Base-by-base conservation (phyloP, 306 rosid genomes). In the Styphnolobium japonicum region DNA sequence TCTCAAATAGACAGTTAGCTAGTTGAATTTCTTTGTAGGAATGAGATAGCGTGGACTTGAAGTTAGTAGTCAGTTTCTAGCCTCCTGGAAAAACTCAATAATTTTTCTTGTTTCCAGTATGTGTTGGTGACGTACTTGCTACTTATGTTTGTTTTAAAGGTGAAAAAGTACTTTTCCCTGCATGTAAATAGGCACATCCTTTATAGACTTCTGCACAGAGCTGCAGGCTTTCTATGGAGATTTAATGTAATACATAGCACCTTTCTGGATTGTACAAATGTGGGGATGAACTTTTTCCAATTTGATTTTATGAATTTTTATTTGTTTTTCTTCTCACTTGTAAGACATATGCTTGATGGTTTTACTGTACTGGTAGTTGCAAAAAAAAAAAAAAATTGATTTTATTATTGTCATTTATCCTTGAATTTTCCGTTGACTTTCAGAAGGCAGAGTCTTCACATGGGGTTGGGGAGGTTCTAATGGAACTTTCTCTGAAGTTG, bases 381-480 rank as follows among this genome's bases (percentile, higher is more conserved):
- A 62, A 56, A 60, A 39, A 61, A 45, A 45, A 71, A 56, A 10
- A n/a, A n/a, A n/a, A n/a, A n/a, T n/a, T n/a, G 4, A 67, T 51
- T 51, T 45, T 52, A 19, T 36, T 69, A 43, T 27, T 39, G 68
- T 58, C 10, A 21, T 67, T 73, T 42, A 49, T 76, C 40, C 70
- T 63, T 80, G 80, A 74, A 14, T 43, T 78, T 78, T 40, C 80
- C 61, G 19, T 67, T 40, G 51, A 34, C 71, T 68, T 61, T 69
- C 90, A 94, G 97, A 88, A 71, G 97, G 97, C 60, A 84, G 81
- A 16, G 69, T 94, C 64, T 94, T 89, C 87, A 94, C 98, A 65
- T 94, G 98, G 98, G 98, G 98, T 45, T 94, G 98, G 98, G 97
- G 97, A 81, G 98, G 98, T 82, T 90, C 98, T 33, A 83, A 88